These are phyloP conservation scores for Psilocybe sp. DNA, from an alignment of 768 basidiomycete species.

Conservation along the genomic window DNA sequence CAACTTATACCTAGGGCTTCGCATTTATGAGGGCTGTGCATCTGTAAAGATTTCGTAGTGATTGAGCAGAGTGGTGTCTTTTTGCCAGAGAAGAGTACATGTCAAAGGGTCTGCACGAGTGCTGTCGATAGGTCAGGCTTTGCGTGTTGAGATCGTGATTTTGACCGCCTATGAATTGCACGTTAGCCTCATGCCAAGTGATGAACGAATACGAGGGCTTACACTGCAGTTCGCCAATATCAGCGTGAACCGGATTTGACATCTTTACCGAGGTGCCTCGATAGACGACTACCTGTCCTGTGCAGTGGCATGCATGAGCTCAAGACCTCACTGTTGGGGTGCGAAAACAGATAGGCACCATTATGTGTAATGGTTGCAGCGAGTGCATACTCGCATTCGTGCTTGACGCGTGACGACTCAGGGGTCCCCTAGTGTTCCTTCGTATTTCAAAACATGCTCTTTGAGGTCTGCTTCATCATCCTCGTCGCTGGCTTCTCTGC, in stretches of 20 bases:
- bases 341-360: constrained; percentile 32
- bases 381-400: constrained; percentile 86
- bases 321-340: neutral
- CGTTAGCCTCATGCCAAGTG: neutral
- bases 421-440: constrained; percentile 72
- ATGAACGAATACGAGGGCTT: constrained; percentile 19
- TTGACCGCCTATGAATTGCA: constrained; percentile 70
- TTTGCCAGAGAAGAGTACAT: constrained; percentile 89
- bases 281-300: constrained; percentile 89
- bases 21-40: constrained; percentile 73
- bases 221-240: constrained; percentile 96
- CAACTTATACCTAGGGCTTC: constrained; percentile 45
- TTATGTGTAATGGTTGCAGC: constrained; percentile 71
- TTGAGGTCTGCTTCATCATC: constrained; percentile 62
- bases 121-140: constrained; percentile 72
- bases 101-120: constrained; percentile 95
- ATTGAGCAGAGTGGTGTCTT: constrained; percentile 85
- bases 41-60: constrained; percentile 97
- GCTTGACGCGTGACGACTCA: constrained; percentile 75
- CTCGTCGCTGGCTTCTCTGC: constrained; percentile 23
- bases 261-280: constrained; percentile 85
- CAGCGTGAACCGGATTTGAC: constrained; percentile 83
- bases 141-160: constrained; percentile 79
- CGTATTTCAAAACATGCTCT: constrained; percentile 90
- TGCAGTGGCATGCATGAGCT: constrained; percentile 18